Evolutionary conservation across 1,284 basidiomycete species (phyloP).

Genomic region (Fomitopsis pinicola): DNA sequence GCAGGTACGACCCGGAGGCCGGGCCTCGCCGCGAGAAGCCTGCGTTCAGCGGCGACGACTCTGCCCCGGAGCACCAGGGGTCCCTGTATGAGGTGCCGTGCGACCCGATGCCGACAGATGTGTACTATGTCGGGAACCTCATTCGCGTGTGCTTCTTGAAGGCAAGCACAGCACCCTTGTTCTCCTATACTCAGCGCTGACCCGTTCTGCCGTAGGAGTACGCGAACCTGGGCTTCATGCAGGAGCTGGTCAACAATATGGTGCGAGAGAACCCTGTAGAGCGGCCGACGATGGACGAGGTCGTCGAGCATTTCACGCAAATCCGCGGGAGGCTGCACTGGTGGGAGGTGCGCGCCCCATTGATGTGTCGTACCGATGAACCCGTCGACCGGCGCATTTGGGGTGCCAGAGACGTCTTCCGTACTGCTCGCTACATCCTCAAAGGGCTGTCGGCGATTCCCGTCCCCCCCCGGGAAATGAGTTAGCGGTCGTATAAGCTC

Average conservation of each 20-base stretch:
- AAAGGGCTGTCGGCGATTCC: not conserved
- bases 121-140: conserved; percentile 26
- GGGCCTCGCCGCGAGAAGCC: conserved; percentile 4
- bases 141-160: conserved; percentile 22
- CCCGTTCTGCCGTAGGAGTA: not conserved
- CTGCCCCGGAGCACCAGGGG: conserved; percentile 20
- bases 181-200: no score
- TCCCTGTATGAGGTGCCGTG: not conserved
- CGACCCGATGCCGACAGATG: conserved; percentile 25
- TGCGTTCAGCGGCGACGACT: conserved; percentile 19
- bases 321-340: not conserved
- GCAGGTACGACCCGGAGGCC: conserved; percentile 11
- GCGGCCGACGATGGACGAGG: conserved; percentile 12
- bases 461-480: not conserved
- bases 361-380: not conserved
- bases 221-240: conserved; percentile 8
- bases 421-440: not conserved
- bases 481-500: no score
- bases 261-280: conserved; percentile 8
- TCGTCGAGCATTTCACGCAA: conserved; percentile 9
- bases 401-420: not conserved
- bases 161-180: not conserved
- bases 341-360: conserved; percentile 1
- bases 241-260: conserved; percentile 11
- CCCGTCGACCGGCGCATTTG: not conserved